A percentile compares a stretch with the other conserved stretches of the same genome.
Conservation (phyloP, 306 rosid genomes). For the Benincasa hispida region DNA sequence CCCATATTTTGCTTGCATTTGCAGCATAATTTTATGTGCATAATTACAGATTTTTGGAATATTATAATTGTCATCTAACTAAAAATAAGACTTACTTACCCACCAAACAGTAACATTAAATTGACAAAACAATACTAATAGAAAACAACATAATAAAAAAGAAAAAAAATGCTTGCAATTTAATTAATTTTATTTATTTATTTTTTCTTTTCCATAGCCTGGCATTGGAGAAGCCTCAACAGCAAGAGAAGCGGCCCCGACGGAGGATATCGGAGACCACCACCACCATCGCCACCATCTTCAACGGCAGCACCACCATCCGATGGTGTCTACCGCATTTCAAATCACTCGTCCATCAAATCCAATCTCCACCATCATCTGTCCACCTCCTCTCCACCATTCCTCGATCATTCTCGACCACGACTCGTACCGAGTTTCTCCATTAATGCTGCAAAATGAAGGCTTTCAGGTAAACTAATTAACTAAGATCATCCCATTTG, state of each 20-base stretch:
- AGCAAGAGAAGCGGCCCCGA: constrained; percentile 26
- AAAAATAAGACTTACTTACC: constrained; percentile 1
- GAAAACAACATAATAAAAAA: background rate
- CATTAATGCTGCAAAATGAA: constrained; percentile 63
- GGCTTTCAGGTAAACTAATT: constrained; percentile 48
- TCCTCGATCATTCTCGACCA: constrained; percentile 75
- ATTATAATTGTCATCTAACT: background rate
- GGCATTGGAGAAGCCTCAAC: constrained; percentile 68
- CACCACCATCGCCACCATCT: constrained; percentile 23
- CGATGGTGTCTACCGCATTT: constrained; percentile 29
- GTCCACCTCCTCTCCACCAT: constrained; percentile 68
- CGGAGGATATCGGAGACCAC: constrained; percentile 34
- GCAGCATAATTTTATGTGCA: background rate
- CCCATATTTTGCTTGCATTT: constrained; percentile 6
- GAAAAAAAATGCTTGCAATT: background rate
- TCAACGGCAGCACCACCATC: constrained; percentile 13
- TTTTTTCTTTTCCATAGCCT: constrained; percentile 21
- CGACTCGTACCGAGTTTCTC: constrained; percentile 49
- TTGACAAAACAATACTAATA: background rate
- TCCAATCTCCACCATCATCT: constrained; percentile 64
- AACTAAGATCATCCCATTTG: background rate
- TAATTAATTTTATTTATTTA: background rate
- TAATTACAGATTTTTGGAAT: background rate
- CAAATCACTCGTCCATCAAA: constrained; percentile 61
- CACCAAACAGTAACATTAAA: background rate